Evolutionary conservation across 163 green algal genomes (phyloP).

Genomic region (Scenedesmus sp.): DNA sequence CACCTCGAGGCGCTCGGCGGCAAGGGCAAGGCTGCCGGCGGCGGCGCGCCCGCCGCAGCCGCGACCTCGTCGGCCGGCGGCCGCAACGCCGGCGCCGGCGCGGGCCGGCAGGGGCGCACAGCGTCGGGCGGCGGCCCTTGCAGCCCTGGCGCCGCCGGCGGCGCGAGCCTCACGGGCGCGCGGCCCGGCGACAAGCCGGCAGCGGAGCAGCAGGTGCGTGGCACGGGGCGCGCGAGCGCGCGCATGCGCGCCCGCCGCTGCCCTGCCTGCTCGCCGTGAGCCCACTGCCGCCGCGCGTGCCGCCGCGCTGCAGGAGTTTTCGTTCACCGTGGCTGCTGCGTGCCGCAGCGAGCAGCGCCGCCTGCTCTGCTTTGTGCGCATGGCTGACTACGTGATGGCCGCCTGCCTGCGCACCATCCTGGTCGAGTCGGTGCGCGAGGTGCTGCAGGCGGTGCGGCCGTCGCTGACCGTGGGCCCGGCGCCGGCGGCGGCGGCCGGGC

Average conservation of each 20-base stretch:
- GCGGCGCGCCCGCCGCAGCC: background rate
- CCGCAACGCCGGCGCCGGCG: background rate
- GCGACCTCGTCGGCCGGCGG: background rate
- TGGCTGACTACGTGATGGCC: slow-evolving; percentile 84
- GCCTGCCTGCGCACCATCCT: slow-evolving; percentile 76
- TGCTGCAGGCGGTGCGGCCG: slow-evolving; percentile 53
- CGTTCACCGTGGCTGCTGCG: slow-evolving; percentile 81
- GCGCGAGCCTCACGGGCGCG: too few relatives aligned
- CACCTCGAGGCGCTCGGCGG: slow-evolving; percentile 77
- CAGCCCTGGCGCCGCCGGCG: too few relatives aligned
- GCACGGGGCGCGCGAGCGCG: too few relatives aligned
- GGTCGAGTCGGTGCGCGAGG: slow-evolving; percentile 65
- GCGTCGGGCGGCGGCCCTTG: too few relatives aligned
- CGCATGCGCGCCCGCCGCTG: too few relatives aligned
- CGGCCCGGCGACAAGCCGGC: too few relatives aligned
- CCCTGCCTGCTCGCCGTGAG: background rate
- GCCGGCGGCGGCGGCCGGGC: slow-evolving; percentile 7
- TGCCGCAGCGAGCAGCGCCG: slow-evolving; percentile 78
- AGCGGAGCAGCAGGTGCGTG: slow-evolving; percentile 31
- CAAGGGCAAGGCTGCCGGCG: slow-evolving; percentile 47
- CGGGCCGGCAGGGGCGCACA: background rate
- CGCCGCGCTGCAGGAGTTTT: slow-evolving; percentile 65
- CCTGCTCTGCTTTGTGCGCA: slow-evolving; percentile 77
- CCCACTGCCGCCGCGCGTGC: too few relatives aligned
- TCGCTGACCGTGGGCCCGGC: background rate